Evolutionary conservation across 1,139 yeast genomes (phyloP).

Genomic region (Geotrichum siamense): DNA sequence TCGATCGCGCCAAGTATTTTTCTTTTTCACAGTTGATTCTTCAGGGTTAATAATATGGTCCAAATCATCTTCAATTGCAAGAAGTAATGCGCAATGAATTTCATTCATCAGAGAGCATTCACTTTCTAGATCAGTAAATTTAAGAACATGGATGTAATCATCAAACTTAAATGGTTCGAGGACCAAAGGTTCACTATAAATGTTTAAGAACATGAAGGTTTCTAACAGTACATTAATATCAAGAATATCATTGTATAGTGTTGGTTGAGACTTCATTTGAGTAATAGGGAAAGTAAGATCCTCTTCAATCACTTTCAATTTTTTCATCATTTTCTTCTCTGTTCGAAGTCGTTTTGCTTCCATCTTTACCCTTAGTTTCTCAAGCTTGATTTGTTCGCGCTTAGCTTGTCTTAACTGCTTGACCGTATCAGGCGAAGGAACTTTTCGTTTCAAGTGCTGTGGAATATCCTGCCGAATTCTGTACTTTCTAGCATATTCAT

Average conservation of each 20-base stretch:
- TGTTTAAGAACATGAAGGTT: constrained; percentile 67
- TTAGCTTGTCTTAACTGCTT: constrained; percentile 16
- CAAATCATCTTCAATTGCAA: constrained; percentile 22
- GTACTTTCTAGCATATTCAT: constrained; percentile 45
- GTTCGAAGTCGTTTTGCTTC: constrained; percentile 17
- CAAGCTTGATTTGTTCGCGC: constrained; percentile 14
- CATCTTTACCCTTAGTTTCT: constrained; percentile 13
- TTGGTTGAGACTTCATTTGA: constrained; percentile 13
- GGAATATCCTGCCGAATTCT: constrained; percentile 35
- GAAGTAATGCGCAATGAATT: constrained; percentile 54
- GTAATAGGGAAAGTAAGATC: constrained; percentile 23
- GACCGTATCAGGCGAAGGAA: constrained; percentile 17
- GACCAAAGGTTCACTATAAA: constrained; percentile 55
- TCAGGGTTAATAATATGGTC: constrained; percentile 19
- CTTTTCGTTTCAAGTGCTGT: constrained; percentile 24
- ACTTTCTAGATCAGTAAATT: constrained; percentile 40
- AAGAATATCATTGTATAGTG: neutral
- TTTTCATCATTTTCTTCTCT: constrained; percentile 15
- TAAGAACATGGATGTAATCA: constrained; percentile 61
- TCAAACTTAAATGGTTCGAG: constrained; percentile 75
- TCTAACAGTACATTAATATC: constrained; percentile 39
- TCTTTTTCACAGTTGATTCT: constrained; percentile 23
- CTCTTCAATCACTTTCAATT: constrained; percentile 20
- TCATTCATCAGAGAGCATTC: constrained; percentile 59
- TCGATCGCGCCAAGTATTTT: constrained; percentile 60